Evolutionary conservation across 805 yeast genomes (phyloP).

Genomic region (Wickerhamiella cacticola): DNA sequence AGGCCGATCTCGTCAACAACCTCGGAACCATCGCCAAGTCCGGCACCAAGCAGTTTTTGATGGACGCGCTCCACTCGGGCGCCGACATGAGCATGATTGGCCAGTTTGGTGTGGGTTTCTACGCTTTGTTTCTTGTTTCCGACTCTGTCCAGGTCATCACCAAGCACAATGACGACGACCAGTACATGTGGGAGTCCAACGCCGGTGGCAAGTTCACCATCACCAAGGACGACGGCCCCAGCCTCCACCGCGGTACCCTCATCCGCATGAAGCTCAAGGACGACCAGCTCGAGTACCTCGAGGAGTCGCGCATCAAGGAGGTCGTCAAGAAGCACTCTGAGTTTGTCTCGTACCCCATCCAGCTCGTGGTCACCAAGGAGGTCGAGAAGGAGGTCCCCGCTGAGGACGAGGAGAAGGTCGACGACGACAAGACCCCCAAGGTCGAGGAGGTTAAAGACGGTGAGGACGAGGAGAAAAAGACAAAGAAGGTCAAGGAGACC

Average conservation of each 20-base stretch:
- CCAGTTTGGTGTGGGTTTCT: constrained; percentile 99
- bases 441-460: constrained; percentile 70
- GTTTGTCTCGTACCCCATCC: constrained; percentile 98
- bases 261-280: constrained; percentile 95
- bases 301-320: constrained; percentile 98
- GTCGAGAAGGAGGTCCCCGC: constrained; percentile 94
- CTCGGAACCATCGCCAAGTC: constrained; percentile 99
- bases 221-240: constrained; percentile 73
- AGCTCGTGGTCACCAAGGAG: constrained; percentile 95
- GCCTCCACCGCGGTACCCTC: constrained; percentile 86
- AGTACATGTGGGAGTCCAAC: constrained; percentile 98
- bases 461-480: constrained; percentile 58
- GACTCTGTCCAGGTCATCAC: constrained; percentile 98
- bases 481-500: constrained; percentile 81
- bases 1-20: constrained; percentile 96
- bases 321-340: constrained; percentile 99
- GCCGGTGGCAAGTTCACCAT: constrained; percentile 99
- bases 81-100: constrained; percentile 99
- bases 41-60: constrained; percentile 91
- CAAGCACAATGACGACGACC: constrained; percentile 97
- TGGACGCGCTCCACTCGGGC: constrained; percentile 94
- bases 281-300: constrained; percentile 96
- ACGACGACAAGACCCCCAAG: constrained; percentile 55
- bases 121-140: constrained; percentile 97
- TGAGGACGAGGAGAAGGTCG: constrained; percentile 50